These are phyloP conservation scores for Amanita jacksonii DNA, from an alignment of 768 basidiomycete species.

Conservation along the genomic window DNA sequence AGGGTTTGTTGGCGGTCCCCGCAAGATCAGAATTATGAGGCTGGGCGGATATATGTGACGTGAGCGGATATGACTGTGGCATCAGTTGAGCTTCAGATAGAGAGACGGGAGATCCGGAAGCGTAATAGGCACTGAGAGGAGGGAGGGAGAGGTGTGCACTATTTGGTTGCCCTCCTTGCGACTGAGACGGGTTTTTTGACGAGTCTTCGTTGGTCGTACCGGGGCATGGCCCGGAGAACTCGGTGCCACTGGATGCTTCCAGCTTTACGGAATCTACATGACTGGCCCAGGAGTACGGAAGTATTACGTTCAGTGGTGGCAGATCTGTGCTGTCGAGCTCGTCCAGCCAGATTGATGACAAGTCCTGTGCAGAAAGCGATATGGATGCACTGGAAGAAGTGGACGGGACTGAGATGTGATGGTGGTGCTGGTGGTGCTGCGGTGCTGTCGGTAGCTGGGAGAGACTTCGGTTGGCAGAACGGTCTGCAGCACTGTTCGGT, in stretches of 20 bases:
- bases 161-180: conserved; percentile 3
- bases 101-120: conserved; percentile 12
- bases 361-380: conserved; percentile 45
- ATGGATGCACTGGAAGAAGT: conserved; percentile 30
- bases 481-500: conserved; percentile 2
- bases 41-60: conserved; percentile 9
- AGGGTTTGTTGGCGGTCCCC: conserved; percentile 13
- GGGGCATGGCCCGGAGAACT: conserved; percentile 10
- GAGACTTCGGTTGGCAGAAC: conserved; percentile 19
- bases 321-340: conserved; percentile 31
- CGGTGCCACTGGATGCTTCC: conserved; percentile 20
- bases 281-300: neutral
- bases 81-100: conserved; percentile 8
- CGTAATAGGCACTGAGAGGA: conserved; percentile 21
- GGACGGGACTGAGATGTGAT: conserved; percentile 21
- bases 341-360: conserved; percentile 50
- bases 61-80: neutral
- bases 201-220: conserved; percentile 12
- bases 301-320: neutral
- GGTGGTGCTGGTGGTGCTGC: conserved; percentile 19
- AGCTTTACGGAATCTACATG: conserved; percentile 8
- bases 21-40: neutral
- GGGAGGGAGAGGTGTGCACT: conserved; percentile 17
- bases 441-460: neutral
- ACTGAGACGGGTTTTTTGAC: conserved; percentile 1